These are phyloP conservation scores for Themeda triandra DNA, from an alignment of 176 grass and related monocot genomes.

Conservation along the genomic window DNA sequence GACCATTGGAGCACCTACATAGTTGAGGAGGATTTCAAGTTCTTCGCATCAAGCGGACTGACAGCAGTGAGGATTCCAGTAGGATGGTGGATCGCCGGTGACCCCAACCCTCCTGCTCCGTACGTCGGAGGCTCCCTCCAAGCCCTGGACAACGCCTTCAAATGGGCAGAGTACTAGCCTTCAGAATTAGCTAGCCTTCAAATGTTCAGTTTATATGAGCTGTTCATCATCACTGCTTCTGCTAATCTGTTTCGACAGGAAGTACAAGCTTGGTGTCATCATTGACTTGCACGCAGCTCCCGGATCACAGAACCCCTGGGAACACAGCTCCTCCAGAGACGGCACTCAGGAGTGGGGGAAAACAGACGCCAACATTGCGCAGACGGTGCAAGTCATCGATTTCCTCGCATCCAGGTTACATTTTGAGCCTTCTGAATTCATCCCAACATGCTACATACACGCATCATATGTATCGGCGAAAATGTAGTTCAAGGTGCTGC, in stretches of 20 bases:
- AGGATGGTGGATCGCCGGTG: constrained; percentile 73
- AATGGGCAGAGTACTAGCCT: constrained; percentile 62
- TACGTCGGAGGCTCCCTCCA: constrained; percentile 59
- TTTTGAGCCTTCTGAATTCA: not conserved
- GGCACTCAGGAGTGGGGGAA: constrained; percentile 55
- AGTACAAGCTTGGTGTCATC: constrained; percentile 49
- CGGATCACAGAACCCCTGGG: constrained; percentile 55
- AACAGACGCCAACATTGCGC: constrained; percentile 35
- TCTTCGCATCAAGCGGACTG: constrained; percentile 32
- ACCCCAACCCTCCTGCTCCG: constrained; percentile 43
- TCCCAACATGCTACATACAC: not conserved
- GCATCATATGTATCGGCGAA: no score
- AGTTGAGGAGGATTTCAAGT: constrained; percentile 54
- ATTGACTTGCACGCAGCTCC: constrained; percentile 63
- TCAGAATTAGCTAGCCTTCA: no score
- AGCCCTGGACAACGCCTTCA: constrained; percentile 69
- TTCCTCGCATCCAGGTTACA: constrained; percentile 51
- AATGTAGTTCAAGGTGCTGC: no score
- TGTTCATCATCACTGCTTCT: no score
- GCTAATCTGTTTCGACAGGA: constrained; percentile 5
- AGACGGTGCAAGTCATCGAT: constrained; percentile 53
- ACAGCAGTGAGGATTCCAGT: constrained; percentile 66
- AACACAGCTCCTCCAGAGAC: constrained; percentile 50
- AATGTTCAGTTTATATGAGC: no score
- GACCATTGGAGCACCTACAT: constrained; percentile 62